Base-by-base conservation (phyloP, 108 stramenopile genomes). In the Thalassiosira profunda region DNA sequence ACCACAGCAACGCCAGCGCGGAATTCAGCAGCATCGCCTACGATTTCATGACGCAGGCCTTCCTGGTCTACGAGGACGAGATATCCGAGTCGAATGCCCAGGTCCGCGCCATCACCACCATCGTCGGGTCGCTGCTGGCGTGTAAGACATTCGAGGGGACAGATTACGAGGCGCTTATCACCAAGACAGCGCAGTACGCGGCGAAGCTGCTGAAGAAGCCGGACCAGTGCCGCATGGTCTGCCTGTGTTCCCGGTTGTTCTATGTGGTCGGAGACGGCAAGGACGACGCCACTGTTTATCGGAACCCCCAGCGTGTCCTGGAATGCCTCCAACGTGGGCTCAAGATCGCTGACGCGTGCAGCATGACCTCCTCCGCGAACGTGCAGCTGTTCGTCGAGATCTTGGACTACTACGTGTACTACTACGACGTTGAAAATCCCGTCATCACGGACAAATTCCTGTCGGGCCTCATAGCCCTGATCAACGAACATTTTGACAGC, bases 151-250 rank as follows among this genome's bases (percentile, higher is more conserved):
- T 97, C 65, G 83, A 80, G 38, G 79, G 86, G 58, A 69, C 84
- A 24, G 95, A 97, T 69, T 98, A 98, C 69, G 97, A 98, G 36
- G 83, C 94, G 20, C 83, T 99, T 35, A 88, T 94, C 30, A 98
- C 97, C 36, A 97, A 97, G 63, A 83, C 89, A 5, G 93, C 98
- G 9, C 96, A 98, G 68, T 97, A 91, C 76, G 77, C 95, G 8
- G 97, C 97, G 6, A 97, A 97, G 80, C 77, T 99, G 18, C 58
- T 98, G 58, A 93, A 92, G 71, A 98, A 98, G 77, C 74, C 89
- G 17, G 98, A 99, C 68, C 98, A 98, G 74, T 98, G 96, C 62
- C 66, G 86, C 25, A 85, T 96, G 93, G 97, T 99, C 5, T 84
- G 92, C 18, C 58, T 90, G 48, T 94, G 90, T 55, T 86, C 98